phyloP scores from a whole-genome alignment of 805 yeast species.

The Candida parachauliodes region DNA sequence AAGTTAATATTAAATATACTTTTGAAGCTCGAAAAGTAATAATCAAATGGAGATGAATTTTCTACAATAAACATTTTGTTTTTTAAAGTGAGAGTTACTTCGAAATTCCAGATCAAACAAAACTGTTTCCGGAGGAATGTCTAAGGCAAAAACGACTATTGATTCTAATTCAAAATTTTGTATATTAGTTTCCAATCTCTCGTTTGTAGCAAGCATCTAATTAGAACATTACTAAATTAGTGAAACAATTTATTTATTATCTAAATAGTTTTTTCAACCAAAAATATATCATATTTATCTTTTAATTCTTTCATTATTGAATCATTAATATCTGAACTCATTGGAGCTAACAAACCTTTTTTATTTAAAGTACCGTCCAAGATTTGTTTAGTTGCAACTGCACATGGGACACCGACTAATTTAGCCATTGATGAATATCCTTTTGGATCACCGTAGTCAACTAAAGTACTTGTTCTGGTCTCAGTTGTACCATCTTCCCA shows the following conservation, averaged over 20 bases:
- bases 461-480: conserved; percentile 91
- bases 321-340: conserved; percentile 82
- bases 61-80: too few relatives aligned
- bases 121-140: too few relatives aligned
- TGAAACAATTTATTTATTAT: neutral
- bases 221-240: too few relatives aligned
- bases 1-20: too few relatives aligned
- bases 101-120: too few relatives aligned
- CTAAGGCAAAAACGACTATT: too few relatives aligned
- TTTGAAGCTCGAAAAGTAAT: too few relatives aligned
- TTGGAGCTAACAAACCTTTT: conserved; percentile 88
- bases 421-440: conserved; percentile 98
- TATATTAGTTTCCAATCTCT: too few relatives aligned
- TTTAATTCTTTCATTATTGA: conserved; percentile 89
- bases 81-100: too few relatives aligned
- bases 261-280: conserved; percentile 77
- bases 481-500: conserved; percentile 92
- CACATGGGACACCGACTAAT: conserved; percentile 97
- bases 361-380: conserved; percentile 72
- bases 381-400: conserved; percentile 86
- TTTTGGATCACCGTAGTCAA: conserved; percentile 84
- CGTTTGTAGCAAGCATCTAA: too few relatives aligned
- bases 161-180: too few relatives aligned
- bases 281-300: conserved; percentile 82
- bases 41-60: too few relatives aligned